Percentiles rank a stretch among this genome's conserved stretches.
These are phyloP conservation scores for Prototheca cutis DNA, from an alignment of 163 green algal genomes.

Conservation along the genomic window DNA sequence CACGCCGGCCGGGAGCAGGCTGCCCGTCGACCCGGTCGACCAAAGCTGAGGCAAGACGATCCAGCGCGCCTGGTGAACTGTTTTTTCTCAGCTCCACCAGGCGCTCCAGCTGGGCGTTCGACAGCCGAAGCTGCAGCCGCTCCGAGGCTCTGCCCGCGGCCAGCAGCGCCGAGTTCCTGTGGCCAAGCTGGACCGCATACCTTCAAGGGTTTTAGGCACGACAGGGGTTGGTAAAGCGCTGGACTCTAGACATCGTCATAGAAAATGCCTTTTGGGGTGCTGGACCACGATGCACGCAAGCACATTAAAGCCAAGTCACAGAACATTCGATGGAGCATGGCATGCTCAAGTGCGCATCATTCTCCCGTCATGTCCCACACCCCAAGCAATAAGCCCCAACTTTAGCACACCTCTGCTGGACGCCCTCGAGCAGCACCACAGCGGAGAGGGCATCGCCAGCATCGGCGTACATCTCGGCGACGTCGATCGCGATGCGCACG, in stretches of 20 bases:
- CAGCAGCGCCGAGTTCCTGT: conserved; percentile 18
- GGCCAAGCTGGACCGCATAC: no score
- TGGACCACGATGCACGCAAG: no score
- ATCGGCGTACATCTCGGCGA: conserved; percentile 13
- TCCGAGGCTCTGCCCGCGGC: conserved; percentile 20
- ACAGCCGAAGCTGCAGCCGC: conserved; percentile 12
- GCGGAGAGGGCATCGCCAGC: conserved; percentile 20
- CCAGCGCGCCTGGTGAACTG: background rate
- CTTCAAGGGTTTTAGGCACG: no score
- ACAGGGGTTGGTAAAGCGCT: no score
- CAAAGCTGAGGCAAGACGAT: conserved; percentile 12
- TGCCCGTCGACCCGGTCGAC: conserved; percentile 22
- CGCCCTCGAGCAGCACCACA: conserved; percentile 30
- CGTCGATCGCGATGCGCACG: conserved; percentile 4
- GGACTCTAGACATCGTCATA: no score
- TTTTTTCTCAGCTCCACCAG: conserved; percentile 2
- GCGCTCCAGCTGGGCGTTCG: conserved; percentile 12
- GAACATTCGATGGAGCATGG: no score
- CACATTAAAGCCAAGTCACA: no score
- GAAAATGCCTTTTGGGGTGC: no score
- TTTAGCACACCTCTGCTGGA: conserved; percentile 21
- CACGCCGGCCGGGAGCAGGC: conserved; percentile 5
- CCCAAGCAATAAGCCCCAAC: no score
- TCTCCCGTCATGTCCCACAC: no score
- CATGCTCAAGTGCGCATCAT: no score